Evolutionary conservation across 1,284 basidiomycete genomes (phyloP), one percentile per base, ranked within the genome.

Genomic region (Puccinia horiana): DNA sequence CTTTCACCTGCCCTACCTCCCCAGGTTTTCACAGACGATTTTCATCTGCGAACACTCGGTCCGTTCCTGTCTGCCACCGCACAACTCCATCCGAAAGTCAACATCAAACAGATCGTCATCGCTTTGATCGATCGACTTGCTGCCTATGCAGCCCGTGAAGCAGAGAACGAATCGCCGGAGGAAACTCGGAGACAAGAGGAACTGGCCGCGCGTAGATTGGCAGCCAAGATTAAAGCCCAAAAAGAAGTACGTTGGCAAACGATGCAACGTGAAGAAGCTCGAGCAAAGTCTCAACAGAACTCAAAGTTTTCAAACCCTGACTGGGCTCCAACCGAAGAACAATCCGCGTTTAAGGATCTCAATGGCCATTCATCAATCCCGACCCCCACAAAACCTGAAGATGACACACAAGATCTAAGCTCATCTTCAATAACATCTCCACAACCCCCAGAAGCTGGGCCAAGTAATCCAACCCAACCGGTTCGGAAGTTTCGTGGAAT

Each of bases 81-180:
- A 0, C 94, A 95, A 85, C 90, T 98, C 0, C 95, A 97, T 86
- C 94, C 94, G 37, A 94, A 95, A 86, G 95, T 98, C 84, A 96
- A 96, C 88, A 96, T 98, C 89, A 98, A 98, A 88, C 91, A 92
- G 83, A 97, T 98, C 84, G 95, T 97, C 81, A 98, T 97, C 82
- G 93, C 95, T 0, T 90, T 98, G 49, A 96, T 98, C 84, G 96
- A 98, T 88, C 91, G 95, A n/a, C 89, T 98, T 9, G 96, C 95
- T 0, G 92, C 94, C 0, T 97, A 95, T 85, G 95, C 95, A 44
- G 95, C 94, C 0, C 91, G 94, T 4, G 95, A 97, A 87, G 94
- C 95, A 0, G 95, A 97, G 88, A 95, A 89, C 84, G 95, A 97
- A 87, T 92, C 94, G 85, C 94, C 95, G 0, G 95, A 96, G 84